Evolutionary conservation across 495 filamentous ascomycete species (phyloP).

Genomic region (Daldinia concentrica): DNA sequence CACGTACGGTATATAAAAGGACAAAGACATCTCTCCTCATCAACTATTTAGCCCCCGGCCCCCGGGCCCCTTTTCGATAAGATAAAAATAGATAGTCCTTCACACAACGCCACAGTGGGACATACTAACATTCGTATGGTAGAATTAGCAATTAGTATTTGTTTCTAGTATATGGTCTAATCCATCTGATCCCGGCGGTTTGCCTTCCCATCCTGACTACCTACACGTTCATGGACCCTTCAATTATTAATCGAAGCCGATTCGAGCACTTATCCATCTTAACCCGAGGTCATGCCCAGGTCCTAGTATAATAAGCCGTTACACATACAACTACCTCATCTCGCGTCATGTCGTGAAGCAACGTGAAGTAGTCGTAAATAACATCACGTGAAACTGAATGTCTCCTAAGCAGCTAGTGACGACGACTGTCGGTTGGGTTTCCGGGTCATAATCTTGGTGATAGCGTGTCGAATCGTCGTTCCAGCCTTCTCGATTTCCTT

Average conservation of each 20-base stretch:
- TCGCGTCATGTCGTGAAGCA: constrained; percentile 18
- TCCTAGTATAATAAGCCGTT: constrained; percentile 20
- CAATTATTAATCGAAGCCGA: not conserved
- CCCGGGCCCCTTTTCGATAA: not conserved
- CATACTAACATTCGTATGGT: not conserved
- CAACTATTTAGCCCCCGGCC: too few species aligned
- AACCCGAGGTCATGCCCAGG: constrained; percentile 7
- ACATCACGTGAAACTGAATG: constrained; percentile 34
- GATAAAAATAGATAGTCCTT: not conserved
- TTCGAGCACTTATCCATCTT: constrained; percentile 14
- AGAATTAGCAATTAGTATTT: constrained; percentile 48
- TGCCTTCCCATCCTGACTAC: constrained; percentile 26
- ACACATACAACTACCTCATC: constrained; percentile 14
- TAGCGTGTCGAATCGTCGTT: constrained; percentile 85
- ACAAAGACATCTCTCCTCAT: not conserved
- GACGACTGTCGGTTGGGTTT: constrained; percentile 54
- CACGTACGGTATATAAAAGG: not conserved
- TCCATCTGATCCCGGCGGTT: constrained; percentile 15
- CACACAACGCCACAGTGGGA: not conserved
- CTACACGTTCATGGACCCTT: constrained; percentile 20
- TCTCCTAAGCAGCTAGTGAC: constrained; percentile 37
- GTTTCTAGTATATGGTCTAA: constrained; percentile 26
- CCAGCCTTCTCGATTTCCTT: constrained; percentile 97
- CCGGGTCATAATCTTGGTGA: constrained; percentile 81
- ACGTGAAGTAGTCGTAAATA: not conserved